Base-by-base conservation (phyloP, 345 rosid genomes). In the Ailanthus altissimus region DNA sequence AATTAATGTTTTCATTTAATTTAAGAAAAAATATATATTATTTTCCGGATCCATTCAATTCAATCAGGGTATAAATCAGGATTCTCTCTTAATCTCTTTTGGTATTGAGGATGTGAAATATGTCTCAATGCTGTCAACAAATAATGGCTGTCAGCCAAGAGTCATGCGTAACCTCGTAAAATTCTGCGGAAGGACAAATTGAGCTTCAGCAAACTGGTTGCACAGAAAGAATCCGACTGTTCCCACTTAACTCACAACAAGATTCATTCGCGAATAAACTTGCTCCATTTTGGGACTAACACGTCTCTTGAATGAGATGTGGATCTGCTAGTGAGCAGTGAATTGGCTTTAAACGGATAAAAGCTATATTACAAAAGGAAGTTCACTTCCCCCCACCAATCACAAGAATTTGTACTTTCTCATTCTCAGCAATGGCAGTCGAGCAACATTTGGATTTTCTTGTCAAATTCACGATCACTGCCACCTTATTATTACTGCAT, bases 401-500 rank as follows among this genome's bases (percentile, higher is more conserved):
- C 21, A 3, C 14, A 68, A 16, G 8, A 26, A 4, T 10, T 28
- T 25, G 56, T n/a, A 4, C 67, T 38, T 42, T 60, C 63, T 47
- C 25, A 23, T 36, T 5, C 20, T 15, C 25, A 73, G 8, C n/a
- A 7, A 18, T 77, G 81, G 67, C 56, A 18, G 70, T 18, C 43
- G 23, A 70, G 57, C 65, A 47, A 51, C 21, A 5, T 53, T 42
- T 75, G 46, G 68, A 14, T 46, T 51, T 56, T 14, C 42, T 62
- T 61, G 40, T 9, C 42, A 66, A 43, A 51, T 10, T 60, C 20
- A 50, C 38, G 51, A 15, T 67, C 65, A 18, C 12, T 40, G 63
- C 65, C 51, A 43, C 73, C 38, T 43, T 61, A 46, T 47, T 40
- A 51, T 68, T 54, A 14, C 42, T 70, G 72, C 58, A 63, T 62